Conservation (phyloP, 305 asterid species). For the Fraxinus floribunda region DNA sequence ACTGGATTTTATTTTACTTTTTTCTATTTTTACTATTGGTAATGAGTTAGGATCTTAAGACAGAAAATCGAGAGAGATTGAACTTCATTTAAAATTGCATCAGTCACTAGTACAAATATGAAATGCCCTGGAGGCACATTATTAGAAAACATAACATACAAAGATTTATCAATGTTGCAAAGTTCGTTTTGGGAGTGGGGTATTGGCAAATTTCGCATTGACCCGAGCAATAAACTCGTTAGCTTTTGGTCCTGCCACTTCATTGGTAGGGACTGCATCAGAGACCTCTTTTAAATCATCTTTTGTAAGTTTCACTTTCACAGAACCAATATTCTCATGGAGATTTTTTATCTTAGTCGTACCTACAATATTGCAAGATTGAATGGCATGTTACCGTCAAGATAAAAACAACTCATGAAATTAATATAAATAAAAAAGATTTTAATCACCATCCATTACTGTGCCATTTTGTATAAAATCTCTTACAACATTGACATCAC, state of each 20-base stretch:
- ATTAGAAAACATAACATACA: background rate
- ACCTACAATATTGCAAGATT: slow-evolving; percentile 32
- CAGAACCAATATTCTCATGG: slow-evolving; percentile 39
- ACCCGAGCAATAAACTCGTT: slow-evolving; percentile 21
- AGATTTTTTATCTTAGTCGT: slow-evolving; percentile 56
- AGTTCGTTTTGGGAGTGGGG: slow-evolving; percentile 34
- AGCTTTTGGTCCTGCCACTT: slow-evolving; percentile 41
- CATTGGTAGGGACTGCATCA: slow-evolving; percentile 40
- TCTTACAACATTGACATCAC: background rate
- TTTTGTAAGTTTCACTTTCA: slow-evolving; percentile 39
- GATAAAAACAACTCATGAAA: background rate
- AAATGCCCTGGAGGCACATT: background rate
- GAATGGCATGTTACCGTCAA: background rate
- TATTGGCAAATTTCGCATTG: slow-evolving; percentile 34
- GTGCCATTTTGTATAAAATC: background rate
- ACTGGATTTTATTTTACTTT: too few relatives aligned
- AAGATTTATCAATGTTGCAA: background rate
- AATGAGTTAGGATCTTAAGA: background rate
- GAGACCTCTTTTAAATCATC: slow-evolving; percentile 37
- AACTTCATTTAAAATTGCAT: background rate
- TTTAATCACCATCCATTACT: background rate
- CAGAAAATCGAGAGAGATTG: background rate
- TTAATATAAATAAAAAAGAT: too few relatives aligned
- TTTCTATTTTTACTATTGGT: background rate
- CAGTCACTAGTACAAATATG: background rate